These are phyloP conservation scores for Citrus inodora DNA, from an alignment of 345 rosid species.

Conservation along the genomic window DNA sequence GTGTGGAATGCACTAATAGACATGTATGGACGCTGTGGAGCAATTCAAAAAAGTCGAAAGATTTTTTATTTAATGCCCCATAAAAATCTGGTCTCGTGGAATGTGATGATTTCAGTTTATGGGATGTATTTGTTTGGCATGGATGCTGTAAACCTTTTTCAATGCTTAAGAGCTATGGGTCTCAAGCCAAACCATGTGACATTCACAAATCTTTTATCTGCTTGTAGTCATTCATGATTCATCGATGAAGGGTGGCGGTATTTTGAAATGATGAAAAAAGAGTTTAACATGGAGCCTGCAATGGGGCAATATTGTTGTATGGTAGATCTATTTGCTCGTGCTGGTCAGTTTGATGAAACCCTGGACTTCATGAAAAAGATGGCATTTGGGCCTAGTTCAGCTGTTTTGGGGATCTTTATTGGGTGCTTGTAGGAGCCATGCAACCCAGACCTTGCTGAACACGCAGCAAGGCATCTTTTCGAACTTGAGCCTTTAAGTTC, in stretches of 20 bases:
- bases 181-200: conserved; percentile 3
- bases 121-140: conserved; percentile 30
- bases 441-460: conserved; percentile 29
- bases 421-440: conserved; percentile 28
- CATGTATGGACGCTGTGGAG: conserved; percentile 29
- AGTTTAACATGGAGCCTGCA: conserved; percentile 4
- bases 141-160: conserved; percentile 28
- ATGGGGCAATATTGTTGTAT: conserved; percentile 9
- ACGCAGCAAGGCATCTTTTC: conserved; percentile 27
- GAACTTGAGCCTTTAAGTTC: conserved; percentile 33
- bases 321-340: conserved; percentile 13
- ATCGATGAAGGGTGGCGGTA: conserved; percentile 24
- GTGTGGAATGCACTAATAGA: conserved; percentile 25
- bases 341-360: conserved; percentile 2
- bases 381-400: conserved; percentile 22
- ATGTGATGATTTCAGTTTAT: conserved; percentile 26
- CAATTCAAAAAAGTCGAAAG: conserved; percentile 19
- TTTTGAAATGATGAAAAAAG: conserved; percentile 21
- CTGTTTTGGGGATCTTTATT: conserved; percentile 29
- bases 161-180: conserved; percentile 21
- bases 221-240: conserved; percentile 31
- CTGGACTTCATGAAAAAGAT: conserved; percentile 9
- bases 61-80: conserved; percentile 22
- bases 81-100: conserved; percentile 27
- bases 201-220: conserved; percentile 12